Evolutionary conservation across 2,329 filamentous ascomycete species (phyloP), one percentile per base, ranked within the genome.

Genomic region (Lecanicillium sp.): DNA sequence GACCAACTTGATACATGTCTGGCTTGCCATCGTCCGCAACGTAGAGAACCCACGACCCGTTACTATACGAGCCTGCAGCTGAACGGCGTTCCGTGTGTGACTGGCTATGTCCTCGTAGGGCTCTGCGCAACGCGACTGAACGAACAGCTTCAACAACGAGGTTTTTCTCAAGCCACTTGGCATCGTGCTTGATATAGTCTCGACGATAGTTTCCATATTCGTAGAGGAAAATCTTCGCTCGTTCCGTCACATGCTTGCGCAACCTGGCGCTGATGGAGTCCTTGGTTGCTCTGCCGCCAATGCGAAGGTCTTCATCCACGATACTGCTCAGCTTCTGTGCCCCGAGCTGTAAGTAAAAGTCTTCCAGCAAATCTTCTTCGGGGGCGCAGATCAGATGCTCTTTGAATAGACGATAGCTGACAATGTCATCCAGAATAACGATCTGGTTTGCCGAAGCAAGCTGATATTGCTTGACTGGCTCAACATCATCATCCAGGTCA

Each of bases 1-100:
- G 84, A 41, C 87, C 92, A 47, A 98, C 81, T 62, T 98, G 88
- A 57, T 94, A 97, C 55, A 94, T 77, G 55, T 97, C 88, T 20
- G 79, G 83, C 43, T 77, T 76, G 2, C 69, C 60, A 20, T 71
- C 74, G 9, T 80, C 75, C 4, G 83, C 81, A 28, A 97, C 79
- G 53, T 83, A 94, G n/a, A 97, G 65, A 4, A 79, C 73, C 56
- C 76, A 82, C 13, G 75, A 72, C 14, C 65, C 65, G 13, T 63
- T 62, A 17, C 59, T 69, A 37, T 70, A 68, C 32, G 73, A 64
- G 29, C 77, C 79, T 27, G 82, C 85, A 17, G 85, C 88, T 14
- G 80, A 87, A 53, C 80, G 74, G 55, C 82, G 87, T 62, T 87
- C 84, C 4, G 70, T 80, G 56, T 86, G 81, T 15, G 77, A 78